These are phyloP conservation scores for Protea cynaroides DNA, from an alignment of 164 flowering plant genomes.

Conservation along the genomic window DNA sequence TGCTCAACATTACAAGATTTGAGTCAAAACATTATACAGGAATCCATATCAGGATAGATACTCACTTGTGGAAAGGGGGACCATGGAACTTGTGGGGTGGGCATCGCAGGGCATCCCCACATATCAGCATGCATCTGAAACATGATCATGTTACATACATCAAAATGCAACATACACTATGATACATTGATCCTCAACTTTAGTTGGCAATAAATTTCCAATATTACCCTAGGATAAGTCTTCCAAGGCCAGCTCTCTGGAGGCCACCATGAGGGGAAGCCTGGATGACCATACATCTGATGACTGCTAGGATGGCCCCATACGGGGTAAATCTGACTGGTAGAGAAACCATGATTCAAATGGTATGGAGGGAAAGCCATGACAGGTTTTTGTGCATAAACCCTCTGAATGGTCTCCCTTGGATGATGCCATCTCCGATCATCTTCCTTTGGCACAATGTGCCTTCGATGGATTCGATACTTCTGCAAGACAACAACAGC, in stretches of 20 bases:
- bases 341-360: constrained; percentile 21
- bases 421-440: constrained; percentile 46
- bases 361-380: constrained; percentile 60
- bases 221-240: constrained; percentile 48
- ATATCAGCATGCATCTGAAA: constrained; percentile 72
- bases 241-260: constrained; percentile 50
- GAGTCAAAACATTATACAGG: too few species aligned
- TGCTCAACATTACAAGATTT: too few species aligned
- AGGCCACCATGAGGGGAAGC: constrained; percentile 49
- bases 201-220: background rate
- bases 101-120: constrained; percentile 75
- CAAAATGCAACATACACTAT: background rate
- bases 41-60: background rate
- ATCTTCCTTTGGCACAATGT: constrained; percentile 58
- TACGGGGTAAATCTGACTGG: constrained; percentile 36
- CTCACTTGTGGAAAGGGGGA: constrained; percentile 46
- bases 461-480: constrained; percentile 61
- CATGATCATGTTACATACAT: background rate
- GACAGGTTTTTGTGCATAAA: constrained; percentile 41
- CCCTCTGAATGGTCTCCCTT: constrained; percentile 36
- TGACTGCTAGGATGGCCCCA: constrained; percentile 52
- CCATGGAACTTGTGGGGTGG: constrained; percentile 24
- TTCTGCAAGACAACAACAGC: constrained; percentile 22
- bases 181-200: too few species aligned
- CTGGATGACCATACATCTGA: constrained; percentile 47